Base-by-base conservation (phyloP, 345 rosid species). In the Dovyalis caffra region DNA sequence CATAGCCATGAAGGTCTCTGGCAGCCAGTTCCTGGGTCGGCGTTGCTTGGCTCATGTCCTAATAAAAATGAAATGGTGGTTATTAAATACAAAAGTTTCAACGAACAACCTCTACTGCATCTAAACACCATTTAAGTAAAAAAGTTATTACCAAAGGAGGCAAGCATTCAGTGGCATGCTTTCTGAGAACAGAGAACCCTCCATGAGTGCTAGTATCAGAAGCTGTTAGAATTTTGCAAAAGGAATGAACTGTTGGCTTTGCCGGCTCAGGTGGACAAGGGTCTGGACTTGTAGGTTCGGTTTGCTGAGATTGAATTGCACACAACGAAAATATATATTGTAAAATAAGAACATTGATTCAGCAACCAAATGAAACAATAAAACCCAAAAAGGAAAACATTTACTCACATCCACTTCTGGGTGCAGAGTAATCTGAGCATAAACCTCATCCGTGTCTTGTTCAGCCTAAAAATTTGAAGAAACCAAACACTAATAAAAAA, bases 161-260 rank as follows among this genome's bases (percentile, higher is more conserved):
- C 80, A 95, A 94, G 81, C 99, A 95, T 68, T 95, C 97, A 0
- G 89, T 89, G 0, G 99, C 99, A 63, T 95, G 97, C 72, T 88
- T 92, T 76, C 97, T 83, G 18, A 95, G 87, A 78, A 95, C 95
- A 73, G 97, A 95, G 82, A 95, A 92, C 9, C 99, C 99, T 23
- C 99, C 99, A 57, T 95, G 97, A 53, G 99, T 95, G 86, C 99
- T 95, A 23, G 99, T 95, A 79, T 95, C 99, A 21, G 99, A 92
- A 5, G 99, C 99, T 3, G 99, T 95, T 71, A 95, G 81, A 76
- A 91, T 94, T 84, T 95, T 95, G 86, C 90, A 83, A 81, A 95
- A 95, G 9, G 94, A 88, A 80, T 88, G 88, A 77, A 92, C 83
- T 12, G 84, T 78, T 37, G 83, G 88, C 73, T 80, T 87, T 69